phyloP scores from a whole-genome alignment of 306 rosid species.

The Mucuna pruriens region DNA sequence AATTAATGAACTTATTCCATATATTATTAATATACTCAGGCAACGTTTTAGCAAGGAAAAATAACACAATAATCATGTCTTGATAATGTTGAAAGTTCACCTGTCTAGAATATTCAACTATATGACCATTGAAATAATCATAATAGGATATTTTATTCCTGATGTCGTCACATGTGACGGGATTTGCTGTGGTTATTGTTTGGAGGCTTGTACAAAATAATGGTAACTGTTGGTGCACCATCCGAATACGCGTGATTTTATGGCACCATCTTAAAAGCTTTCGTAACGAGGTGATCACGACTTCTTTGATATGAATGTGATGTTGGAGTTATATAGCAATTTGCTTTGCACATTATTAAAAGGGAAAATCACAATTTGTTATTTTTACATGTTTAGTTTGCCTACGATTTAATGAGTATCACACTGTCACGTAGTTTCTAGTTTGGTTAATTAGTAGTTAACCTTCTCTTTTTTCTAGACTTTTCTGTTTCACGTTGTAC shows the following conservation, averaged over 20 bases:
- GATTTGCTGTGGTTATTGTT: background rate
- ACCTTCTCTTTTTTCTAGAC: background rate
- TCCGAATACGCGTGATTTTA: constrained; percentile 18
- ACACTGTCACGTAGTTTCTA: background rate
- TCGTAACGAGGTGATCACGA: constrained; percentile 2
- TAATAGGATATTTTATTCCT: background rate
- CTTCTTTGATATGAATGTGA: constrained; percentile 11
- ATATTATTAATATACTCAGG: background rate
- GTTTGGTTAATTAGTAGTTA: background rate
- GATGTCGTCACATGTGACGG: constrained; percentile 29
- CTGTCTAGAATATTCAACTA: background rate
- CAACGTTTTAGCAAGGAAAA: constrained; percentile 27
- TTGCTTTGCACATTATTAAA: constrained; percentile 3
- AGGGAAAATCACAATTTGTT: background rate
- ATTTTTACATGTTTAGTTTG: background rate
- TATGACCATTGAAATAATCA: background rate
- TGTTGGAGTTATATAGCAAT: constrained; percentile 1
- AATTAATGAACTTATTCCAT: constrained; percentile 32
- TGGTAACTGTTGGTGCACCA: background rate
- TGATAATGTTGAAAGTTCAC: background rate
- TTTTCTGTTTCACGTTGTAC: background rate
- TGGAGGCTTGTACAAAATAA: background rate
- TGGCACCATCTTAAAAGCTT: constrained; percentile 22
- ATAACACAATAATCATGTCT: background rate
- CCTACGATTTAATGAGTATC: background rate